A percentile compares a stretch with the other conserved stretches of the same genome.
phyloP scores from a whole-genome alignment of 177 flowering plant species.

The Telopea speciosissima region DNA sequence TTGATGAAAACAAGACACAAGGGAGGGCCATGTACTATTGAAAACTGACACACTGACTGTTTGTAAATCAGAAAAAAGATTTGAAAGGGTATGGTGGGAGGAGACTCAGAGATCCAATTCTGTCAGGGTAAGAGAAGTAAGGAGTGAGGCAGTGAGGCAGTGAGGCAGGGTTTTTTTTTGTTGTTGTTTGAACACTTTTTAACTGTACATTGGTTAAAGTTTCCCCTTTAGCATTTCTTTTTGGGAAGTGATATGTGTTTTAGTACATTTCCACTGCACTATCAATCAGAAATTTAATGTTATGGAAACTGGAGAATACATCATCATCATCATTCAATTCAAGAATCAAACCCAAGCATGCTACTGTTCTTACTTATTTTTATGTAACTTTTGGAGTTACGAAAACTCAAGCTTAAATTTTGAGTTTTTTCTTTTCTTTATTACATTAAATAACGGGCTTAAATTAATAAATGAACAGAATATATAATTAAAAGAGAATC shows the following conservation, averaged over 20 bases:
- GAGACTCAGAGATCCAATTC: conserved; percentile 24
- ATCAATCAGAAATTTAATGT: conserved; percentile 21
- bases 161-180: conserved; percentile 17
- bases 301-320: conserved; percentile 15
- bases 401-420: conserved; percentile 4
- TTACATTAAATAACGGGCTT: no score
- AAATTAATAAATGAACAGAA: no score
- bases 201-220: conserved; percentile 34
- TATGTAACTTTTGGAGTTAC: conserved; percentile 9
- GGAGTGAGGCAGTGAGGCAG: conserved; percentile 28
- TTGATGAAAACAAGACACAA: conserved; percentile 43
- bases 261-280: conserved; percentile 21
- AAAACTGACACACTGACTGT: conserved; percentile 17
- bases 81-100: conserved; percentile 35
- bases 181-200: conserved; percentile 13
- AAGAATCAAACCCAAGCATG: conserved; percentile 13
- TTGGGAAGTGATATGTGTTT: conserved; percentile 20
- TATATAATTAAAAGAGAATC: no score
- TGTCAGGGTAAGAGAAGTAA: neutral
- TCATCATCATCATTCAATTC: conserved; percentile 7
- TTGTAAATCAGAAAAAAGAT: conserved; percentile 35
- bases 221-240: conserved; percentile 27
- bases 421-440: neutral
- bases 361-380: neutral
- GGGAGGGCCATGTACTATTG: conserved; percentile 36